A percentile compares a stretch with the other conserved stretches of the same genome.
Evolutionary conservation across 176 grass and related monocot genomes (phyloP).

Genomic region (Bolboschoenus planiculmis): DNA sequence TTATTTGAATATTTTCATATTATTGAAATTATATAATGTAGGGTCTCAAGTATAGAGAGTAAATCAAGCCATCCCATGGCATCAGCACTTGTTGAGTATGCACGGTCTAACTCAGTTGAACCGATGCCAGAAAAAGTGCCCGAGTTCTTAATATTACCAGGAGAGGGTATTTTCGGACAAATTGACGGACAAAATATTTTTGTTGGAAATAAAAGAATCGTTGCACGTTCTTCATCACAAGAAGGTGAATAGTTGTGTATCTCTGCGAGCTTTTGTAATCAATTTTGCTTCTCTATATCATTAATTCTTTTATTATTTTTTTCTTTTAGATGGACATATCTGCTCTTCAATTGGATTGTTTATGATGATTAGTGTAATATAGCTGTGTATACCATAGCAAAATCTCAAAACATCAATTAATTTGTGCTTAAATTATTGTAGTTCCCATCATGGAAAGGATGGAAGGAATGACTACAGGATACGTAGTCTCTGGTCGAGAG

Average conservation of each 20-base stretch:
- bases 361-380: neutral
- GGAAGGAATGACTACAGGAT: slow-evolving; percentile 41
- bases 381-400: neutral
- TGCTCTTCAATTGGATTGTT: neutral
- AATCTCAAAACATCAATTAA: neutral
- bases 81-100: slow-evolving; percentile 54
- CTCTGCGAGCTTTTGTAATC: neutral
- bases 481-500: slow-evolving; percentile 35
- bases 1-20: neutral
- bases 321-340: neutral
- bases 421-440: neutral
- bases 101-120: slow-evolving; percentile 36
- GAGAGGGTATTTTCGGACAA: slow-evolving; percentile 54
- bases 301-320: no score
- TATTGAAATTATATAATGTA: slow-evolving; percentile 23
- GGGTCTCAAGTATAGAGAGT: slow-evolving; percentile 73
- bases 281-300: neutral
- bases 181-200: slow-evolving; percentile 41
- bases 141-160: slow-evolving; percentile 48
- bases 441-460: slow-evolving; percentile 8
- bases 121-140: slow-evolving; percentile 36
- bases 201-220: slow-evolving; percentile 49
- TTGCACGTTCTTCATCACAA: slow-evolving; percentile 28
- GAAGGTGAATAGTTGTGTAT: slow-evolving; percentile 18
- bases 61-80: slow-evolving; percentile 89